Base-by-base conservation (phyloP, 768 basidiomycete genomes). In the Russula foetens region DNA sequence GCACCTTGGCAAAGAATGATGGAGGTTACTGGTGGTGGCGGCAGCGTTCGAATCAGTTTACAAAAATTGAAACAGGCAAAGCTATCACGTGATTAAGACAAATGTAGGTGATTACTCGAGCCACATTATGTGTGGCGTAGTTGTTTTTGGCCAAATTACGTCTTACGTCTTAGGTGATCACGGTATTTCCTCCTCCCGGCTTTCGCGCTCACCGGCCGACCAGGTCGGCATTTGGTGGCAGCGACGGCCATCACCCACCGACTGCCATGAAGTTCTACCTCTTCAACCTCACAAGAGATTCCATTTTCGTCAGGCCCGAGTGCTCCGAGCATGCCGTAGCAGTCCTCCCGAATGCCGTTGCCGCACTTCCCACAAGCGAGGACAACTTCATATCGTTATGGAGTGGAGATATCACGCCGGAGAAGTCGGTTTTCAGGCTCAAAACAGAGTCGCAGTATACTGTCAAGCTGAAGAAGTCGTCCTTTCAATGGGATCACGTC, bases 251-350 rank as follows among this genome's bases (percentile, higher is more conserved):
- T 29, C 47, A 4, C 39, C 29, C 9, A 29, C 24, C 26, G 43
- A 51, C 53, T 21, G 23, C 23, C 35, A 65, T 65, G 72, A 69
- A 65, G 39, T 56, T 75, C 65, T 69, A 66, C 14, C 67, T 78
- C 59, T 70, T 72, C 39, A 78, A 78, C 58, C 73, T 74, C 41
- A 78, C 77, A 7, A 58, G 53, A 1, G 71, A 72, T 17, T 48
- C 23, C 33, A 28, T 77, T 29, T 33, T 66, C 3, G 72, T 66
- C 56, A 60, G 33, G 39, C 5, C 48, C 11, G 38, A 47, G 21
- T 7, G 14, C 21, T n/a, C 28, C 24, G 7, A 3, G 19, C 7
- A 41, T 47, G 23, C 28, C 14, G 9, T 28, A n/a, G 23, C 4
- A n/a, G 38, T 62, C 45, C 51, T 2, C 19, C 53, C 55, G 23